phyloP scores from a whole-genome alignment of 768 basidiomycete species.

The Serendipita sp. region DNA sequence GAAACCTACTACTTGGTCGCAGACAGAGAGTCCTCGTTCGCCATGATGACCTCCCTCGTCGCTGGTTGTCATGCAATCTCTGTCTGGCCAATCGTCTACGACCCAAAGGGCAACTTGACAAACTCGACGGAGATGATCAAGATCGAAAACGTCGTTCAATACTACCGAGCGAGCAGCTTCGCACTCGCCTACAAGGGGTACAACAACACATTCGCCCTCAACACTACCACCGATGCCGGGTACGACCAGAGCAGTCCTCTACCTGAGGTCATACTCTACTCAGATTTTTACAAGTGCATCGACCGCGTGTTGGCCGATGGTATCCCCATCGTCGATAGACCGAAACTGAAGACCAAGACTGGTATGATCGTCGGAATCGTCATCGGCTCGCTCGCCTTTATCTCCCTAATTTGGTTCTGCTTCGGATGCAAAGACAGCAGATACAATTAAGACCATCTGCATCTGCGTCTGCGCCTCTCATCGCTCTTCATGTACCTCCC shows the following conservation, averaged over 20 bases:
- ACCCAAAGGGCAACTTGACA: not conserved
- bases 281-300: not conserved
- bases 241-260: not conserved
- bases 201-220: conserved; percentile 8
- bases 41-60: not conserved
- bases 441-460: too few relatives aligned
- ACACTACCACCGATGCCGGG: not conserved
- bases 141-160: conserved; percentile 6
- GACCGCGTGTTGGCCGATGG: not conserved
- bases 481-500: too few relatives aligned
- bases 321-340: not conserved
- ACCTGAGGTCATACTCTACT: not conserved
- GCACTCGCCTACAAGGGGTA: conserved; percentile 8
- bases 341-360: not conserved
- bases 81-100: not conserved
- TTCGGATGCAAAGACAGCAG: too few relatives aligned
- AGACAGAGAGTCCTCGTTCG: not conserved
- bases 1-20: not conserved
- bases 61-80: not conserved
- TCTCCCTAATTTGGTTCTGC: not conserved
- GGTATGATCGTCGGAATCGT: not conserved
- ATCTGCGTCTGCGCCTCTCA: too few relatives aligned
- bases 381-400: not conserved
- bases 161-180: conserved; percentile 9
- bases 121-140: not conserved